Evolutionary conservation across 441 rosid species (phyloP).

Genomic region (Bruguiera hainesii): DNA sequence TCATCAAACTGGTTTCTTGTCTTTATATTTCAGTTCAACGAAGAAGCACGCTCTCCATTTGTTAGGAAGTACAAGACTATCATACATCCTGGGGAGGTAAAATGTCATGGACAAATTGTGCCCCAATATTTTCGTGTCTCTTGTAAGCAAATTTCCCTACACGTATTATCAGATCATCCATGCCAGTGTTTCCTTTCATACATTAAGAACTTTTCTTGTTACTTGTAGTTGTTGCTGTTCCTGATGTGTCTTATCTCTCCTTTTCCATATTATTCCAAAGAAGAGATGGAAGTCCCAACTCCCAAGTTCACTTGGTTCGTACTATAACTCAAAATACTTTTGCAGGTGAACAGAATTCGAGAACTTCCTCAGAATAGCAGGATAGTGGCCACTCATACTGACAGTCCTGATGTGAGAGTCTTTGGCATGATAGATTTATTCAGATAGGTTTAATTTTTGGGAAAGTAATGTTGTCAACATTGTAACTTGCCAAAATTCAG

Average conservation of each 20-base stretch:
- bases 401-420: conserved; percentile 85
- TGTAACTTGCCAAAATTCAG: conserved; percentile 32
- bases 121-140: neutral
- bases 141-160: neutral
- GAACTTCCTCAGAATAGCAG: conserved; percentile 94
- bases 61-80: conserved; percentile 97
- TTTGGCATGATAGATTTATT: conserved; percentile 7
- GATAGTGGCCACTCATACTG: conserved; percentile 98
- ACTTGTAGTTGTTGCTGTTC: conserved; percentile 8
- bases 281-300: neutral
- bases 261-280: neutral
- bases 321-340: neutral
- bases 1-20: neutral
- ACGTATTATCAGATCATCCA: neutral
- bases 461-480: neutral
- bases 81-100: conserved; percentile 99
- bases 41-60: conserved; percentile 98
- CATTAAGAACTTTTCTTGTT: neutral
- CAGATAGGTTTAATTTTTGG: conserved; percentile 9
- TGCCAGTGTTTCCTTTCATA: neutral
- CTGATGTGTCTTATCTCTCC: neutral
- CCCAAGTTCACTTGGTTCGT: no score
- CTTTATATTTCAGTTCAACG: conserved; percentile 67
- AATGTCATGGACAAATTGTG: neutral
- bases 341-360: conserved; percentile 97